Base-by-base conservation (phyloP, 1,284 basidiomycete species). In the Phellinidium pouzarii region DNA sequence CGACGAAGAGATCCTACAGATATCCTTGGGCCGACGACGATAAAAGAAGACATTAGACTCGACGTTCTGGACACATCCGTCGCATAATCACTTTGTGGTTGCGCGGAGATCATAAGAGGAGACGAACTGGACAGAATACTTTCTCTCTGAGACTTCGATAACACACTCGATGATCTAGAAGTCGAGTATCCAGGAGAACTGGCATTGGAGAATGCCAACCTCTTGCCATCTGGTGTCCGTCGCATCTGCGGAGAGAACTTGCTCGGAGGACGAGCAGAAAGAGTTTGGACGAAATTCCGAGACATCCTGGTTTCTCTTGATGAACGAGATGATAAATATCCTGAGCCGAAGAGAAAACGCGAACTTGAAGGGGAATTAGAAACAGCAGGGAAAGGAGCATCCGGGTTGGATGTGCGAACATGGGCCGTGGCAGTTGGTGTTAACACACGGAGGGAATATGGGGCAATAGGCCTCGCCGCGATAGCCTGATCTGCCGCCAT, bases 341-440 rank as follows among this genome's bases (percentile, higher is more conserved):
- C 46, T 14, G 54, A 52, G 11, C 54, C 50, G 3, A 51, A 37
- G 25, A 49, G 36, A 38, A 52, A 48, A 6, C 40, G 20, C 2
- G 54, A 56, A 27, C 38, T 50, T 37, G 36, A 25, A 5, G 42
- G 49, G 12, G 31, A 50, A 6, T 45, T 50, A 8, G 54, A 42
- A 6, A 49, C 41, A 14, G 45, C 41, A 14, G 45, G 43, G 11
- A 17, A 8, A 12, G 46, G 50, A 9, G 49, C 27, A 34, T 51
- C 54, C 3, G 54, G 44, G 11, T 51, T 26, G 12, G 34, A 29
- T 23, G n/a, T 29, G n/a, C 29, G 27, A n/a, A 40, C 41, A 8
- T 17, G 37, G 19, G 12, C 38, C 9, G 27, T 27, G n/a, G 48
- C 9, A n/a, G 34, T 31, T 17, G 38, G n/a, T 14, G 20, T 22